Percentiles rank a stretch among this genome's conserved stretches.
Evolutionary conservation across 345 rosid species (phyloP).

Genomic region (Eucalyptus cloeziana): DNA sequence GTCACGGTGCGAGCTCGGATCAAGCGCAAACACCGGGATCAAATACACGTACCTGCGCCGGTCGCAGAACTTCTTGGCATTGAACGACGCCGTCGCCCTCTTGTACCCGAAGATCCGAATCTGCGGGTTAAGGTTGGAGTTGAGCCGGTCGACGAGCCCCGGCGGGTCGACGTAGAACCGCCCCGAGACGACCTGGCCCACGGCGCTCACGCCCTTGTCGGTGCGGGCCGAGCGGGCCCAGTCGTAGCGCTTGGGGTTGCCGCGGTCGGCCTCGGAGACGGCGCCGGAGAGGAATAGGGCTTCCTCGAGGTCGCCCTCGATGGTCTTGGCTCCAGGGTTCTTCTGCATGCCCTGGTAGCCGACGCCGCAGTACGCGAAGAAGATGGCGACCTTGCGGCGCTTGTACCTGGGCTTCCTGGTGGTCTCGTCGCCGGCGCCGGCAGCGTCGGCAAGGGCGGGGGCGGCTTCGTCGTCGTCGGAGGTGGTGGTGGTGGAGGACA

Average conservation of each 20-base stretch:
- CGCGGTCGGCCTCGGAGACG: conserved; percentile 81
- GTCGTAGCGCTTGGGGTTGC: conserved; percentile 52
- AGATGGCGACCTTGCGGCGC: conserved; percentile 85
- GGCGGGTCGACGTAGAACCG: conserved; percentile 87
- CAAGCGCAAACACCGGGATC: conserved; percentile 82
- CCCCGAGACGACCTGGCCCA: conserved; percentile 94
- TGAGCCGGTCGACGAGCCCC: conserved; percentile 72
- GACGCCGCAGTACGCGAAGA: conserved; percentile 90
- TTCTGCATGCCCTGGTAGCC: conserved; percentile 99
- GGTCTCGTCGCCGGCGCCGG: not conserved
- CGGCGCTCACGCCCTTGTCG: conserved; percentile 93
- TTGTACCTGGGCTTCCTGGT: conserved; percentile 39
- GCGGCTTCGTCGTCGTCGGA: conserved; percentile 26
- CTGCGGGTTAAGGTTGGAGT: conserved; percentile 43
- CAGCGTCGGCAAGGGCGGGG: not conserved
- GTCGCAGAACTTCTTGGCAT: conserved; percentile 79
- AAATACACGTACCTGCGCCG: conserved; percentile 90
- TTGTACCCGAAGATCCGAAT: conserved; percentile 75
- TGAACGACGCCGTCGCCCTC: conserved; percentile 69
- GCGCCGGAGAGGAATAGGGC: conserved; percentile 79
- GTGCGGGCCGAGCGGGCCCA: conserved; percentile 95
- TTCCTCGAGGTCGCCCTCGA: conserved; percentile 93
- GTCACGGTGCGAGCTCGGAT: conserved; percentile 61
- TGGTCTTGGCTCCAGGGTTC: conserved; percentile 93
- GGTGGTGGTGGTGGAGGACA: conserved; percentile 34